phyloP scores from a whole-genome alignment of 805 yeast species.

The Yamadazyma scolyti region DNA sequence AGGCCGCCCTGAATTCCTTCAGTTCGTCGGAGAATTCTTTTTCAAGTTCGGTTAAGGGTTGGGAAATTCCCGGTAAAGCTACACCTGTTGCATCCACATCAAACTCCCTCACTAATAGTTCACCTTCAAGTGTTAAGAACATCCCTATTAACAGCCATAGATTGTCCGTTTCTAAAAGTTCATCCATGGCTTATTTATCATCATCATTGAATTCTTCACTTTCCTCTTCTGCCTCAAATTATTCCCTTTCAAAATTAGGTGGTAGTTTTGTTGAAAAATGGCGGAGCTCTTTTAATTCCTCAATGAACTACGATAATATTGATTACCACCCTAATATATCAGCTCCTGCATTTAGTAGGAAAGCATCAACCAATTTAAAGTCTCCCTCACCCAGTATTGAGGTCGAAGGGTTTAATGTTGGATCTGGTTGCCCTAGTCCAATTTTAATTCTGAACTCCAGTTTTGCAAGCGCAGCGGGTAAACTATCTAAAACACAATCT shows the following conservation, averaged over 20 bases:
- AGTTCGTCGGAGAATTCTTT: conserved; percentile 21
- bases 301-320: conserved; percentile 9
- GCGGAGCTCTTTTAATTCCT: conserved; percentile 31
- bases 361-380: conserved; percentile 1
- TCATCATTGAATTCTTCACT: conserved; percentile 38
- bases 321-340: conserved; percentile 7
- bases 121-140: conserved; percentile 6
- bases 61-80: conserved; percentile 46
- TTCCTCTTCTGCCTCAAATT: conserved; percentile 36
- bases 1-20: conserved; percentile 10
- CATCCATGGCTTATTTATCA: conserved; percentile 38
- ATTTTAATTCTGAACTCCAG: no score
- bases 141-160: conserved; percentile 13
- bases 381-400: conserved; percentile 34
- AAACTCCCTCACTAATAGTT: conserved; percentile 3
- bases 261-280: conserved; percentile 45
- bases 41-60: conserved; percentile 35
- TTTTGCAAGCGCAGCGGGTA: no score
- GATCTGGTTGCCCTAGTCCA: no score
- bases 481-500: conserved; percentile 33
- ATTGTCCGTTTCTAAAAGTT: conserved; percentile 34
- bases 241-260: conserved; percentile 38
- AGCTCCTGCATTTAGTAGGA: neutral
- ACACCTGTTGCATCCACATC: conserved; percentile 17
- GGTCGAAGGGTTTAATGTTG: conserved; percentile 28